Evolutionary conservation across 495 filamentous ascomycete species (phyloP), one percentile per base, ranked within the genome.

Genomic region (Haplographium delicatum): DNA sequence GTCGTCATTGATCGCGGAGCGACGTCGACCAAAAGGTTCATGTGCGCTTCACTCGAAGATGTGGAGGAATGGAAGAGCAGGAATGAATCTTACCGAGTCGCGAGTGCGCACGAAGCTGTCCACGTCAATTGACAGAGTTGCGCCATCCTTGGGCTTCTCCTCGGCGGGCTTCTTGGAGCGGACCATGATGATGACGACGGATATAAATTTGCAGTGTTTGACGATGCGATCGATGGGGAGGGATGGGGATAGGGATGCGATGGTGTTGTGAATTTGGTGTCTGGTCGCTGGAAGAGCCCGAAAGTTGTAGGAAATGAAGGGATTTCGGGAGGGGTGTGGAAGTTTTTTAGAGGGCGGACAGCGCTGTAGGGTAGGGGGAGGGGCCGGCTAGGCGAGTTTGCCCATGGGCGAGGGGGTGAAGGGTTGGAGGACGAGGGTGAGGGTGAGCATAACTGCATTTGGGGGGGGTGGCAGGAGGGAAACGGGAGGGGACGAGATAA

Each of bases 41-140:
- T n/a, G n/a, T n/a, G n/a, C n/a, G n/a, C n/a, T n/a, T n/a, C n/a
- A n/a, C n/a, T 49, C 49, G 58, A 46, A 58, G 46, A 57, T 48
- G 57, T 56, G 54, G 50, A 57, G 47, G 35, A 53, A 59, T 39
- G 43, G 51, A 51, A 40, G 30, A 55, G 47, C 45, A 9, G 50
- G 38, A 59, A 54, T 49, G 18, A 31, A 43, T 68, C 82, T 74
- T 76, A 87, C 83, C 49, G 69, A 71, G 64, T 87, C 83, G 42
- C 83, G 72, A 39, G 81, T 81, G 51, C 73, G 70, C 18, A 78
- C 72, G 59, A 84, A 83, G 54, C 82, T 78, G 33, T 82, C 73
- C 31, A 83, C 61, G 56, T 79, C 78, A 58, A 85, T 68, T 25
- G 64, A 54, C 28, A 71, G 57, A 46, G 61, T 70, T 27, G 60